Conservation (phyloP, 2,329 filamentous ascomycete species). For the Pseudomassariella vexata region DNA sequence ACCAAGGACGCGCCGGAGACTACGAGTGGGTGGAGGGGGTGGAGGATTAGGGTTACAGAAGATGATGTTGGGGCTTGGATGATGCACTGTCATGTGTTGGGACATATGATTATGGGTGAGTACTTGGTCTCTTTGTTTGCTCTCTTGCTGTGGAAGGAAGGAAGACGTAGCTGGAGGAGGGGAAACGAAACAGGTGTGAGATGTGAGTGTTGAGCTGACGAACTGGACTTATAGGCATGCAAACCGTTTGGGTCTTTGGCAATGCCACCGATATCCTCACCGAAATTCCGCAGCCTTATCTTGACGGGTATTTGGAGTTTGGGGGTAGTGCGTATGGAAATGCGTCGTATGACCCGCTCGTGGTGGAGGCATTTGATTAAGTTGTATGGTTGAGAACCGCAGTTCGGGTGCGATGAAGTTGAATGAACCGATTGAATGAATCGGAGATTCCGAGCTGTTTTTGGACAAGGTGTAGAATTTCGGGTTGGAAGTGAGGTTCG, state of each 20-base stretch:
- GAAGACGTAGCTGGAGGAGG: too few relatives aligned
- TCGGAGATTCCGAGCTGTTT: too few relatives aligned
- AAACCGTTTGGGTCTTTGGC: constrained; percentile 35
- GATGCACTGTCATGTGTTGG: constrained; percentile 54
- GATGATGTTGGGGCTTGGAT: constrained; percentile 54
- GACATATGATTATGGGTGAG: constrained; percentile 54
- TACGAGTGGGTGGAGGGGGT: constrained; percentile 53
- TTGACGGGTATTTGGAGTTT: constrained; percentile 35
- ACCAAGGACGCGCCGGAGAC: constrained; percentile 30
- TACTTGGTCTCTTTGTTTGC: constrained; percentile 14
- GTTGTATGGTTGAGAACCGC: too few relatives aligned
- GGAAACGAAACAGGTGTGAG: too few relatives aligned
- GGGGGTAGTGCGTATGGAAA: constrained; percentile 42
- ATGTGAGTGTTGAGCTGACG: constrained; percentile 11
- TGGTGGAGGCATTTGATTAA: too few relatives aligned
- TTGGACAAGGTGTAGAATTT: too few relatives aligned
- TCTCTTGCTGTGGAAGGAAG: too few relatives aligned
- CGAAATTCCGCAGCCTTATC: constrained; percentile 27
- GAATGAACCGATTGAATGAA: too few relatives aligned
- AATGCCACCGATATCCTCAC: constrained; percentile 27
- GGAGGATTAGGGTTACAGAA: constrained; percentile 41
- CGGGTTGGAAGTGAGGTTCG: too few relatives aligned
- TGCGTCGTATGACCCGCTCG: constrained; percentile 24
- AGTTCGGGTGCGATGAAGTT: too few relatives aligned
- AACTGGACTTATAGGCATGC: constrained; percentile 26